Percentiles rank a stretch among this genome's conserved stretches.
phyloP scores from a whole-genome alignment of 495 filamentous ascomycete genomes.

The Penicillium waksmanii region DNA sequence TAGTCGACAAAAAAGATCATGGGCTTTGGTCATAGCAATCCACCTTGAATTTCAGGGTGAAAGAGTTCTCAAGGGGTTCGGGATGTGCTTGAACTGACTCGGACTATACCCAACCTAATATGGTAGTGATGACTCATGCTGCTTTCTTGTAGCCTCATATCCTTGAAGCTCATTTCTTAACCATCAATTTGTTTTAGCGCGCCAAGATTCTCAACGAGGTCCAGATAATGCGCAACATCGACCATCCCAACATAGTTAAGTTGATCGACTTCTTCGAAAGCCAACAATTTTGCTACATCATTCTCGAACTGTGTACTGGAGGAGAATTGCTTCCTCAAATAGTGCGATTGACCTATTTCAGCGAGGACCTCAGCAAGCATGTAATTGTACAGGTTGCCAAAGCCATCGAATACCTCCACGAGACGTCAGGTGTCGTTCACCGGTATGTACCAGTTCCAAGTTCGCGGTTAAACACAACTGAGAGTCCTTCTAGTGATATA shows the following conservation, averaged over 20 bases:
- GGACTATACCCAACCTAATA: not conserved
- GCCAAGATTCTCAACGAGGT: slow-evolving; percentile 79
- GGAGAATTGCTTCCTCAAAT: slow-evolving; percentile 97
- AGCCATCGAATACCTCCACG: slow-evolving; percentile 89
- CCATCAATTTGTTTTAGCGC: slow-evolving; percentile 56
- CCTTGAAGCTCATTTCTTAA: slow-evolving; percentile 7
- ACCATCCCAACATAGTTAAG: slow-evolving; percentile 91
- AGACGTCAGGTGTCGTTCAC: slow-evolving; percentile 89
- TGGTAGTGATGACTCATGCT: not conserved
- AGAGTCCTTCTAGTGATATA: slow-evolving; percentile 71
- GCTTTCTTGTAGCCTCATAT: slow-evolving; percentile 25
- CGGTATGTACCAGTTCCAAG: slow-evolving; percentile 62
- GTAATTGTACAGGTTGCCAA: slow-evolving; percentile 92
- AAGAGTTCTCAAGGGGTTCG: not conserved
- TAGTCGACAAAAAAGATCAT: slow-evolving; percentile 3
- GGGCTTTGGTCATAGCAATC: not conserved
- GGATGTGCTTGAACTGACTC: not conserved
- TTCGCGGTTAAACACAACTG: slow-evolving; percentile 1
- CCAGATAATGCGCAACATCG: slow-evolving; percentile 91
- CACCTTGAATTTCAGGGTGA: not conserved
- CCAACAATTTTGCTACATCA: slow-evolving; percentile 89
- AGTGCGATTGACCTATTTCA: slow-evolving; percentile 93
- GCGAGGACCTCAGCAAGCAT: slow-evolving; percentile 87
- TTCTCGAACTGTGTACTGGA: slow-evolving; percentile 89
- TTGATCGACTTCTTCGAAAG: slow-evolving; percentile 90